Conservation (phyloP, 169 alveolate species). For the Plasmodium falciparum region DNA sequence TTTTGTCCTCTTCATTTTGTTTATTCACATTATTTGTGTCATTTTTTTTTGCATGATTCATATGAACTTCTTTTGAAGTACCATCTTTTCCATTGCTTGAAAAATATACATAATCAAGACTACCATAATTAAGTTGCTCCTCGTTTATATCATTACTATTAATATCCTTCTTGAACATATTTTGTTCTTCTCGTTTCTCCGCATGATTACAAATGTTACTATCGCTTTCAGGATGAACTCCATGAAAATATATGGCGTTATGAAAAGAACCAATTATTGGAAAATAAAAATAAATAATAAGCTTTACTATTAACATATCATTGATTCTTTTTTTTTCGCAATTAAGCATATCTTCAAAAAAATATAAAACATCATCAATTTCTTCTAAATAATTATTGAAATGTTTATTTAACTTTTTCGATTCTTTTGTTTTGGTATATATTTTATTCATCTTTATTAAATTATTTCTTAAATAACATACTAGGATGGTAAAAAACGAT, state of each 20-base stretch:
- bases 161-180: background rate
- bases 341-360: slow-evolving; percentile 58
- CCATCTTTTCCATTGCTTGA: background rate
- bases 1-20: too few relatives aligned
- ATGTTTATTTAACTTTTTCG: slow-evolving; percentile 31
- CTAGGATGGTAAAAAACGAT: slow-evolving; percentile 33
- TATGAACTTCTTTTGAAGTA: too few relatives aligned
- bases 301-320: slow-evolving; percentile 50
- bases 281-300: slow-evolving; percentile 42
- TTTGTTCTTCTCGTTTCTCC: background rate
- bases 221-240: background rate
- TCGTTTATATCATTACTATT: background rate
- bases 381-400: slow-evolving; percentile 49
- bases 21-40: too few relatives aligned
- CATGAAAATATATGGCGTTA: slow-evolving; percentile 43
- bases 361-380: slow-evolving; percentile 63
- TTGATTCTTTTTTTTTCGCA: slow-evolving; percentile 49
- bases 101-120: slow-evolving; percentile 46
- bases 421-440: slow-evolving; percentile 51
- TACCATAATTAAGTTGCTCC: background rate
- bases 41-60: too few relatives aligned
- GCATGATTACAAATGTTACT: slow-evolving; percentile 1
- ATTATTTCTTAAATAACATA: slow-evolving; percentile 39
- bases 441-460: slow-evolving; percentile 49
- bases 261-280: slow-evolving; percentile 56